Conservation (phyloP, 257 asterid species). For the Solanum corneliomulleri region DNA sequence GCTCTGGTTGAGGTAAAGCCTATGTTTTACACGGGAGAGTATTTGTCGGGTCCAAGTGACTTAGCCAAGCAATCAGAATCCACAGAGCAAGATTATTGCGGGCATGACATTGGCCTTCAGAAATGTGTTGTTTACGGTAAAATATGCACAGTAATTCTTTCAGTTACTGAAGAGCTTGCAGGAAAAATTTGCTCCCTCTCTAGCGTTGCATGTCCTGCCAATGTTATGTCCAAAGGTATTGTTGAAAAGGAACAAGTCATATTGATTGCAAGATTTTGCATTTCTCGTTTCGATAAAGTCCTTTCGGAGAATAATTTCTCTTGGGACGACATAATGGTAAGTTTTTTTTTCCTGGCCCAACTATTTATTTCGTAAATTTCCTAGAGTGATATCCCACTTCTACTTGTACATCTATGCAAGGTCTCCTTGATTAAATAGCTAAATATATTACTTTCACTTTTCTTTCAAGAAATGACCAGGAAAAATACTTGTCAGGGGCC, state of each 20-base stretch:
- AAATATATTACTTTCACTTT: neutral
- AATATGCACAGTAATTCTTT: slow-evolving; percentile 49
- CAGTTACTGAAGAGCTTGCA: slow-evolving; percentile 42
- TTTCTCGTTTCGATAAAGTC: slow-evolving; percentile 43
- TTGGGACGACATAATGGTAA: slow-evolving; percentile 75
- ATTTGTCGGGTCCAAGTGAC: slow-evolving; percentile 18
- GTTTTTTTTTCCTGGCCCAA: slow-evolving; percentile 12
- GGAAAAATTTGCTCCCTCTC: slow-evolving; percentile 28
- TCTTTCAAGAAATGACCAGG: neutral
- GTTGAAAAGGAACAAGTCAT: slow-evolving; percentile 24
- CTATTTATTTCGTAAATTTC: neutral
- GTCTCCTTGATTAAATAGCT: neutral
- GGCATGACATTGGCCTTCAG: slow-evolving; percentile 57
- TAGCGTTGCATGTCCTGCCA: slow-evolving; percentile 4
- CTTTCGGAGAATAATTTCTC: slow-evolving; percentile 44
- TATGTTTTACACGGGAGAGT: slow-evolving; percentile 47
- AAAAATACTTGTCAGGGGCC: neutral
- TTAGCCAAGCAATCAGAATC: slow-evolving; percentile 17
- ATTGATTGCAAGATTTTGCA: slow-evolving; percentile 55
- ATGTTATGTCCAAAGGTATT: slow-evolving; percentile 11
- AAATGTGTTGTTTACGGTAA: slow-evolving; percentile 47
- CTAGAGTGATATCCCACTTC: neutral
- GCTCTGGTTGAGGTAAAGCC: slow-evolving; percentile 93
- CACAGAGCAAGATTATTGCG: slow-evolving; percentile 32
- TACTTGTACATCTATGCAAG: neutral